Conservation (phyloP, 2,329 filamentous ascomycete species). For the Chalaropsis ovoidea region DNA sequence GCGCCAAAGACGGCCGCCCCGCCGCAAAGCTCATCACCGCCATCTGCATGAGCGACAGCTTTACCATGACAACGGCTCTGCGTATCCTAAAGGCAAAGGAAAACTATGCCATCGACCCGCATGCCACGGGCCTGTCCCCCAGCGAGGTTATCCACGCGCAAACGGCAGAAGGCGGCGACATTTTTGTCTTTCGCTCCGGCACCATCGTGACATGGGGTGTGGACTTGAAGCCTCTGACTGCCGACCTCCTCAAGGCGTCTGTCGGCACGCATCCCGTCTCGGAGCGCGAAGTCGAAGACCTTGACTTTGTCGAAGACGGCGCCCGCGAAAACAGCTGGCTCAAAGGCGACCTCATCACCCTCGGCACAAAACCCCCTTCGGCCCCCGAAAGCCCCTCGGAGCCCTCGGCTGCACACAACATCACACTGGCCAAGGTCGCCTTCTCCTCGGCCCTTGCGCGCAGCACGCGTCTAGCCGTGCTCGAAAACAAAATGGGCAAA, state of each 20-base stretch:
- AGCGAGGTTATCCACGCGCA: constrained; percentile 55
- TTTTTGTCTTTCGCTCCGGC: constrained; percentile 92
- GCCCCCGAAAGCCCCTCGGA: constrained; percentile 29
- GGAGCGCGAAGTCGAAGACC: constrained; percentile 72
- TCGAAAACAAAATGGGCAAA: constrained; percentile 69
- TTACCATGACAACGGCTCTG: constrained; percentile 52
- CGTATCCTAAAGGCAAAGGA: constrained; percentile 46
- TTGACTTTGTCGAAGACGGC: constrained; percentile 74
- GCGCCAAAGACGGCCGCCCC: neutral
- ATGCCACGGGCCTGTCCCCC: constrained; percentile 50
- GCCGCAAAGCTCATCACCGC: constrained; percentile 39
- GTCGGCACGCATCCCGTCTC: constrained; percentile 59
- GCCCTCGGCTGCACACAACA: constrained; percentile 40
- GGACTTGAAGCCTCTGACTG: constrained; percentile 63
- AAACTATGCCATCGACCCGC: constrained; percentile 52
- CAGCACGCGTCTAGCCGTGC: constrained; percentile 83
- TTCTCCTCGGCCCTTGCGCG: constrained; percentile 90
- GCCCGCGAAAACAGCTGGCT: constrained; percentile 64
- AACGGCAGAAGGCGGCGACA: constrained; percentile 60
- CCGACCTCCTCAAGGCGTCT: constrained; percentile 64
- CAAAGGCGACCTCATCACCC: constrained; percentile 75
- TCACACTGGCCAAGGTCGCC: constrained; percentile 81
- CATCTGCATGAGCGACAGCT: constrained; percentile 53
- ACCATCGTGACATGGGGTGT: constrained; percentile 89
- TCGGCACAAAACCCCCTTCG: constrained; percentile 61